A percentile compares a stretch with the other conserved stretches of the same genome.
Evolutionary conservation across 75 land plant species (phyloP).

Genomic region (Picea glauca): DNA sequence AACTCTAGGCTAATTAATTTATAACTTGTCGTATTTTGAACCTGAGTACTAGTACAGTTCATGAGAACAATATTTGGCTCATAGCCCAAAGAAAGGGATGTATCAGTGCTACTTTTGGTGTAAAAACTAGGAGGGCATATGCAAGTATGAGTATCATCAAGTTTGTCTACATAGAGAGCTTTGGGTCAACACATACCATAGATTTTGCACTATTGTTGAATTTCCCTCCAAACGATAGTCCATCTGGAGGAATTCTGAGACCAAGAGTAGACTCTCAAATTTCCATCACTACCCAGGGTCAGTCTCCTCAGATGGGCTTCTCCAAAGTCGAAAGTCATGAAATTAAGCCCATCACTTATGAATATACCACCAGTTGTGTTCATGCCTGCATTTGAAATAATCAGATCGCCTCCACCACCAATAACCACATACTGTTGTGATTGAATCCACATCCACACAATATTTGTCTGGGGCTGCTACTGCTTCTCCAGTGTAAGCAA

Average conservation of each 20-base stretch:
- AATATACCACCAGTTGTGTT: conserved; percentile 6
- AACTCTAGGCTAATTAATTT: not conserved
- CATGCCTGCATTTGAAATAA: not conserved
- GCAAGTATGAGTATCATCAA: conserved; percentile 1
- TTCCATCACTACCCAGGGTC: conserved; percentile 35
- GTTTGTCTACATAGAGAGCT: conserved; percentile 17
- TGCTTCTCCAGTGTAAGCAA: too few relatives aligned
- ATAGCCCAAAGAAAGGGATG: not conserved
- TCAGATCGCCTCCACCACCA: too few relatives aligned
- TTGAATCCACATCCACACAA: too few relatives aligned
- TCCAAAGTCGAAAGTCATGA: conserved; percentile 8
- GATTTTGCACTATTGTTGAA: conserved; percentile 28
- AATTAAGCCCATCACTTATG: not conserved
- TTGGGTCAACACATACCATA: conserved; percentile 37
- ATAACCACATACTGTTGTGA: too few relatives aligned
- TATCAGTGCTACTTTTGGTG: not conserved
- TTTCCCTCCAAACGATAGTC: conserved; percentile 32
- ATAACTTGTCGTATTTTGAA: conserved; percentile 15
- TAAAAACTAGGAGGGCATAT: conserved; percentile 38
- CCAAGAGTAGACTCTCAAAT: conserved; percentile 35
- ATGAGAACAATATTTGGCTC: not conserved
- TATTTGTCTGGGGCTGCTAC: too few relatives aligned
- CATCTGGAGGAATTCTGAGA: conserved; percentile 8
- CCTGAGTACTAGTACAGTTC: not conserved
- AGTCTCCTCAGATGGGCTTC: conserved; percentile 14